These are phyloP conservation scores for Heliosperma pusillum DNA, from an alignment of 148 eudicot species.

Conservation along the genomic window DNA sequence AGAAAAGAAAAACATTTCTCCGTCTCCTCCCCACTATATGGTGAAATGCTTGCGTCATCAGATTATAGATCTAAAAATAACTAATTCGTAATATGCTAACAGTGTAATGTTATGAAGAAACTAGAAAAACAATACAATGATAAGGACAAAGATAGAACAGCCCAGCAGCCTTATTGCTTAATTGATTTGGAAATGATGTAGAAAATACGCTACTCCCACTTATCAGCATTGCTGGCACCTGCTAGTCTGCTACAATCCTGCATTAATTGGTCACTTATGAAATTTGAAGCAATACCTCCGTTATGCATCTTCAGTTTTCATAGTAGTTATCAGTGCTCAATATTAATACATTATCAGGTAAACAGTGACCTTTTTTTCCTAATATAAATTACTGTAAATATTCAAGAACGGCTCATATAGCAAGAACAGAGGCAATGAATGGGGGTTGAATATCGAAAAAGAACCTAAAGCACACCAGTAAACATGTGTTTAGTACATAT, in stretches of 20 bases:
- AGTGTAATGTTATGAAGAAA: background rate
- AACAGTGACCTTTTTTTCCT: no score
- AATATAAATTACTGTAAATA: no score
- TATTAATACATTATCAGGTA: no score
- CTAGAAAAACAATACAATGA: background rate
- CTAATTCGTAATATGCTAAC: background rate
- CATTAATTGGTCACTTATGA: background rate
- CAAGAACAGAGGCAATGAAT: background rate
- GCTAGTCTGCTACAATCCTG: background rate
- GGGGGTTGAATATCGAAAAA: background rate
- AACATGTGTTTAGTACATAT: background rate
- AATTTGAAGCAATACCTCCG: no score
- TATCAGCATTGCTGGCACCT: conserved; percentile 1
- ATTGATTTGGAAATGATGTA: background rate
- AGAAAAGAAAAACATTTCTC: background rate
- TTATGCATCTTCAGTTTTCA: no score
- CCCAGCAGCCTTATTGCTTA: background rate
- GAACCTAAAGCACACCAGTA: background rate
- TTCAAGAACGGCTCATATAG: background rate
- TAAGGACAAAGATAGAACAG: background rate
- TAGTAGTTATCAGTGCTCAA: no score
- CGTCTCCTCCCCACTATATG: background rate
- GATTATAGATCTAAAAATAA: background rate
- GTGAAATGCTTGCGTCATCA: background rate
- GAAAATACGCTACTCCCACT: background rate